phyloP scores from a whole-genome alignment of 306 rosid species.

The apple (Malus domestica) region ASM211411v1 NC_041799.1:13188001-13188500 shows the following conservation, averaged over 20 bases:
- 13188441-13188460: not conserved
- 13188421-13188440: not conserved
- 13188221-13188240: not conserved
- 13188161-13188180: not conserved
- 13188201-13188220: not conserved
- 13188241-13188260: constrained; percentile 6
- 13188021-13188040: not conserved
- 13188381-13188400: constrained; percentile 58
- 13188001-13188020: not conserved
- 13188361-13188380: constrained; percentile 38
- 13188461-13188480: not conserved
- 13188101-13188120: not conserved
- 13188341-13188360: constrained; percentile 31
- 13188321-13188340: constrained; percentile 5
- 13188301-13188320: constrained; percentile 39
- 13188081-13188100: not conserved
- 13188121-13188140: not conserved
- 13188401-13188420: constrained; percentile 5
- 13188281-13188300: constrained; percentile 2
- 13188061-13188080: not conserved
- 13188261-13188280: constrained; percentile 14
- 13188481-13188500: not conserved
- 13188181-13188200: not conserved
- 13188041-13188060: not conserved
- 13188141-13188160: not conserved